These are phyloP conservation scores for Rhododendron ovatum DNA, from an alignment of 148 eudicot species.

Conservation along the genomic window DNA sequence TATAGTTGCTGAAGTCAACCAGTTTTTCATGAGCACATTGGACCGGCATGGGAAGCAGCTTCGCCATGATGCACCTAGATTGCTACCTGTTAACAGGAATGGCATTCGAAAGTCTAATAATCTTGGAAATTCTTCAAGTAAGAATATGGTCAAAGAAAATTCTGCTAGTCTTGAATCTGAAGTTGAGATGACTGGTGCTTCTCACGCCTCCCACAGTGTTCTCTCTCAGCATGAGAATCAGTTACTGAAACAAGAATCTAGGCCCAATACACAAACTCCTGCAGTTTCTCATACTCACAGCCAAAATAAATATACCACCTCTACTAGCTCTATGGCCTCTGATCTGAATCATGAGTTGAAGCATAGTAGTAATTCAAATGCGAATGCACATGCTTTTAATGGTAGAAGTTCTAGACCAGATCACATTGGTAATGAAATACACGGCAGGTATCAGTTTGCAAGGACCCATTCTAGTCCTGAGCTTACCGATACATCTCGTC, in stretches of 20 bases:
- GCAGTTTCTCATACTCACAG: conserved; percentile 6
- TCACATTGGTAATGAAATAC: conserved; percentile 24
- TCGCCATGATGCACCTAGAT: conserved; percentile 39
- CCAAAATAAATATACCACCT: conserved; percentile 8
- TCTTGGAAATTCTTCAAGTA: conserved; percentile 6
- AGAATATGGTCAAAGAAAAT: conserved; percentile 10
- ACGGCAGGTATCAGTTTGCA: conserved; percentile 34
- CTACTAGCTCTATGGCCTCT: conserved; percentile 11
- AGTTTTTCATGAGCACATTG: conserved; percentile 54
- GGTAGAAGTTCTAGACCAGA: conserved; percentile 19
- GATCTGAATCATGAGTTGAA: conserved; percentile 10
- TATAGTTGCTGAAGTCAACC: conserved; percentile 41
- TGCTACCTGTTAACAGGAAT: conserved; percentile 10
- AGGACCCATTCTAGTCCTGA: conserved; percentile 57
- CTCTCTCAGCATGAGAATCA: conserved; percentile 8
- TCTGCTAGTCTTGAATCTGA: conserved; percentile 4
- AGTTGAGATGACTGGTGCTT: background rate
- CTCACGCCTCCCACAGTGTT: background rate
- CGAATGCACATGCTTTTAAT: conserved; percentile 22
- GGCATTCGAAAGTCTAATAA: background rate
- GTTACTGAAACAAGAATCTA: background rate
- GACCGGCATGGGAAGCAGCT: conserved; percentile 49
- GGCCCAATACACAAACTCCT: background rate
- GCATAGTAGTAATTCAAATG: conserved; percentile 15
- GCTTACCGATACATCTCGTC: conserved; percentile 25